Conservation (phyloP, 108 stramenopile species). For the Seminavis robusta region DNA sequence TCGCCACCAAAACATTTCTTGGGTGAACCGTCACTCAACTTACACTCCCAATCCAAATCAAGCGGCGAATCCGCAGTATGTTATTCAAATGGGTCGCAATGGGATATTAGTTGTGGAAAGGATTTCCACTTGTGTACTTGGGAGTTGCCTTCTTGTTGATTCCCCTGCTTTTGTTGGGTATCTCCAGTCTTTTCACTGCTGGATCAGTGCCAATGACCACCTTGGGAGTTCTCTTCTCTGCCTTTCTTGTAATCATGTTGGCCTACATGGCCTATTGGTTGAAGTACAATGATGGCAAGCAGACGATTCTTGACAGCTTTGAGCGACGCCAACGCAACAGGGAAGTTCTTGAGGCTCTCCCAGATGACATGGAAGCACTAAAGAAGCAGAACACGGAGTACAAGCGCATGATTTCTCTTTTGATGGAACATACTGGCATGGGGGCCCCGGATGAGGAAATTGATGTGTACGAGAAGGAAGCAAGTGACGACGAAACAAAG, state of each 20-base stretch:
- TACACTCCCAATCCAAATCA: too few relatives aligned
- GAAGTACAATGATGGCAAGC: constrained; percentile 36
- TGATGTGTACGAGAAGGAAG: neutral
- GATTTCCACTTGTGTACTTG: constrained; percentile 68
- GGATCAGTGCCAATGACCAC: constrained; percentile 55
- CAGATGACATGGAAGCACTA: constrained; percentile 47
- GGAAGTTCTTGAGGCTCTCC: constrained; percentile 28
- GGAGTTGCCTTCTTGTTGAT: constrained; percentile 55
- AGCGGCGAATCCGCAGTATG: too few relatives aligned
- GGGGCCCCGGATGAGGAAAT: neutral
- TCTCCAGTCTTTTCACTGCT: constrained; percentile 46
- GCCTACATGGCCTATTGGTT: constrained; percentile 10
- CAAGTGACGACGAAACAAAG: too few relatives aligned
- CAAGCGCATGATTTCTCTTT: constrained; percentile 18
- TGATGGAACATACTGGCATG: constrained; percentile 46
- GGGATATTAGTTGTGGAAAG: too few relatives aligned
- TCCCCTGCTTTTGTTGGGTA: constrained; percentile 52
- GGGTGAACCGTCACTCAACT: too few relatives aligned
- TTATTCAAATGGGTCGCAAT: too few relatives aligned
- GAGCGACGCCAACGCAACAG: constrained; percentile 30
- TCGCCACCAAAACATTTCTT: too few relatives aligned
- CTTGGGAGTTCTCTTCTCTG: constrained; percentile 51
- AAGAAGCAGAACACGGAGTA: too few relatives aligned
- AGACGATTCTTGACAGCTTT: constrained; percentile 24
- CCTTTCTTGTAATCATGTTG: constrained; percentile 6